Evolutionary conservation across 768 basidiomycete species (phyloP), one percentile per base, ranked within the genome.

Genomic region (Tulasnella sp.): DNA sequence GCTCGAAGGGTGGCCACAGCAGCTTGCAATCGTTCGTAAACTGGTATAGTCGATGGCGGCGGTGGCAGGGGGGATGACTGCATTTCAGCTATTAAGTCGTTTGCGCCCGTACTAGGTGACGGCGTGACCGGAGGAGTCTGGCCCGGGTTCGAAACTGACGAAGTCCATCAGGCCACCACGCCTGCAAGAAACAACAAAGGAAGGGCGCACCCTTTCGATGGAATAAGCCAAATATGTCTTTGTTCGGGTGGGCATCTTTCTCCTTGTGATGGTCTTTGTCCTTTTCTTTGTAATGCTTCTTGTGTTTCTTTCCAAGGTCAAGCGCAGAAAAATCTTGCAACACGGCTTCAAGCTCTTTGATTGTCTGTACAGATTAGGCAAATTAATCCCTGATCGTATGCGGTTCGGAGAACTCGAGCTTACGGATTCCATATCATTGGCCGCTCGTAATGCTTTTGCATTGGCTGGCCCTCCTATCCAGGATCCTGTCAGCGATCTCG

Each of bases 151-250:
- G 50, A 80, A 31, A 28, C 69, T 69, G 31, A 74, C 28, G 31
- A 72, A 37, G 28, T 22, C 24, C n/a, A n/a, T 54, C 54, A 54
- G 54, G 54, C 4, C 24, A 24, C 24, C n/a, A 14, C 54, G n/a
- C 54, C 54, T 24, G 54, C 8, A 54, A 7, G 8, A 46, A 20
- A 12, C 1, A 54, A 72, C 41, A 37, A 46, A 50, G 50, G 4
- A 20, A 20, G 72, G 3, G 11, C 88, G 80, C 83, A 91, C 92
- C 86, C 85, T 89, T 89, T 83, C 92, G 92, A 79, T 81, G 81
- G 85, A 94, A 92, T 78, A 93, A 84, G 54, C 89, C 89, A 83
- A 94, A 91, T 34, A 89, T 86, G 24, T 82, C 84, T 34, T 86
- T 84, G 80, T 84, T 86, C 9, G 48, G 78, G 42, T 81, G 78